Conservation (phyloP, 768 basidiomycete genomes). For the Tulasnella sp. region DNA sequence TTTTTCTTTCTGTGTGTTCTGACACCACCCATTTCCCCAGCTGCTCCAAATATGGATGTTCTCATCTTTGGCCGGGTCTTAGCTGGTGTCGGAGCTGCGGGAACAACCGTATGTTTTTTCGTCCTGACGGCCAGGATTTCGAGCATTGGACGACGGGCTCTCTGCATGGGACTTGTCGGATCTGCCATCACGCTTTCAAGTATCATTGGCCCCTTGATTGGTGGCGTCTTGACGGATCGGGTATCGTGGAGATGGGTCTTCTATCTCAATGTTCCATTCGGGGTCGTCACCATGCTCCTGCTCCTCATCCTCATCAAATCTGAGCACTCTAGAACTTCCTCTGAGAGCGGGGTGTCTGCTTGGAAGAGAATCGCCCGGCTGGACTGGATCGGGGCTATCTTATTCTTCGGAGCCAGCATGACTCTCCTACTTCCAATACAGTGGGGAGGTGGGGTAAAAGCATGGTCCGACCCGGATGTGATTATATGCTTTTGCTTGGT, state of each 20-base stretch:
- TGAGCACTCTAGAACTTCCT: constrained; percentile 17
- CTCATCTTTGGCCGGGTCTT: not conserved
- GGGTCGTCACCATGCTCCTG: constrained; percentile 26
- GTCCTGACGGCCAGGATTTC: constrained; percentile 6
- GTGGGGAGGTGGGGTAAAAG: constrained; percentile 32
- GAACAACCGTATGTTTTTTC: constrained; percentile 21
- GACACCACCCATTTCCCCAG: not conserved
- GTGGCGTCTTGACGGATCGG: constrained; percentile 28
- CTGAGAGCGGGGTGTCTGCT: constrained; percentile 16
- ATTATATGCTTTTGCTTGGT: constrained; percentile 23
- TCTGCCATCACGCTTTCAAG: constrained; percentile 16
- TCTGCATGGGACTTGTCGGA: too few species aligned
- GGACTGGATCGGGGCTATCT: constrained; percentile 30
- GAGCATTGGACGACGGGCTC: too few species aligned
- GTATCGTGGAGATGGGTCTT: constrained; percentile 32
- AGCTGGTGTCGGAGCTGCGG: not conserved
- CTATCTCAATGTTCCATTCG: constrained; percentile 24
- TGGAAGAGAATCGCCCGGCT: constrained; percentile 20
- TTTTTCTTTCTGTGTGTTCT: too few species aligned
- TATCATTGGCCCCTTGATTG: constrained; percentile 18
- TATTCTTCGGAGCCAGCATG: constrained; percentile 28
- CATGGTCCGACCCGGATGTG: constrained; percentile 29
- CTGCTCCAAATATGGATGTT: not conserved
- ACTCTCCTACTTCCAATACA: constrained; percentile 31
- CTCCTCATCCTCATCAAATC: constrained; percentile 27